A percentile compares a stretch with the other conserved stretches of the same genome.
phyloP scores from a whole-genome alignment of 192 early-diverging fungal genomes.

The Backusella macrospora region DNA sequence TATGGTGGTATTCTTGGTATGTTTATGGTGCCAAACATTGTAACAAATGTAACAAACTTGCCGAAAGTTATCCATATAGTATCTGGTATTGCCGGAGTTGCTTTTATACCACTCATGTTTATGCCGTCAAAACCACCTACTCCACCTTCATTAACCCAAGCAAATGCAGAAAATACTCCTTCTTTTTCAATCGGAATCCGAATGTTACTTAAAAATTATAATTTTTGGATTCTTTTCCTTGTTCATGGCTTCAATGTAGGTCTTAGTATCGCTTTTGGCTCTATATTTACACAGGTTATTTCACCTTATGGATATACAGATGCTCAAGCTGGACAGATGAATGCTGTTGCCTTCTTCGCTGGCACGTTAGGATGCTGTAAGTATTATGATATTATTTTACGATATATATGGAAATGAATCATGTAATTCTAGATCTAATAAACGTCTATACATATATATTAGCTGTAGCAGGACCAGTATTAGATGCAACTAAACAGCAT shows the following conservation, averaged over 20 bases:
- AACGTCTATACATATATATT: not conserved
- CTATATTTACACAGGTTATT: constrained; percentile 38
- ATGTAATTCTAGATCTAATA: not conserved
- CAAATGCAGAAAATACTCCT: constrained; percentile 1
- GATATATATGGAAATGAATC: not conserved
- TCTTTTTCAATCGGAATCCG: constrained; percentile 34
- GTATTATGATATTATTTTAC: not conserved
- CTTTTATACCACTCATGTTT: constrained; percentile 35
- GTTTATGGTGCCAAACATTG: constrained; percentile 38
- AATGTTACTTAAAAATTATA: constrained; percentile 29
- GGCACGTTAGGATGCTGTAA: constrained; percentile 42
- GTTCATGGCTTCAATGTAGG: constrained; percentile 45
- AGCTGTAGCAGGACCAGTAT: constrained; percentile 42
- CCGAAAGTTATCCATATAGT: constrained; percentile 22
- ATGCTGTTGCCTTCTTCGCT: constrained; percentile 39
- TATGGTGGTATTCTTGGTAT: constrained; percentile 42
- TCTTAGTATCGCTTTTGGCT: constrained; percentile 39
- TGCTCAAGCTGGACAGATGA: constrained; percentile 40
- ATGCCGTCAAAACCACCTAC: constrained; percentile 40
- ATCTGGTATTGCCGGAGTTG: constrained; percentile 20
- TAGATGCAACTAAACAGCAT: constrained; percentile 40
- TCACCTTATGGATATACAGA: constrained; percentile 43
- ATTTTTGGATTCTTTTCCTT: constrained; percentile 40
- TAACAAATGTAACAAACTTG: constrained; percentile 14
- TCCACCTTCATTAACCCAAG: constrained; percentile 26